Evolutionary conservation across 331 rosid genomes (phyloP).

Genomic region (Telfairia occidentalis): DNA sequence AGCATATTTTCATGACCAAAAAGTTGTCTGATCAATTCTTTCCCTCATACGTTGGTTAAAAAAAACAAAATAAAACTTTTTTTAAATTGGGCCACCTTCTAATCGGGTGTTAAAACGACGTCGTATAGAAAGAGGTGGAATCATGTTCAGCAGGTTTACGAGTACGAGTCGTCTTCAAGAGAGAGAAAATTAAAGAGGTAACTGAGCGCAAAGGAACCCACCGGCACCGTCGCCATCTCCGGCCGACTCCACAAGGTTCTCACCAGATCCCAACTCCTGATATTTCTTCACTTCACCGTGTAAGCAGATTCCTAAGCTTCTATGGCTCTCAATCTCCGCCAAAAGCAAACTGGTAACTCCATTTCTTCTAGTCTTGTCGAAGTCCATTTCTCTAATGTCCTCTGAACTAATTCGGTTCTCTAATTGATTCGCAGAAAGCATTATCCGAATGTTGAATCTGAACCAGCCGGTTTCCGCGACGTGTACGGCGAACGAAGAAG

Average conservation of each 20-base stretch:
- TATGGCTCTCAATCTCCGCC: conserved; percentile 75
- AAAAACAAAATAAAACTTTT: too few relatives aligned
- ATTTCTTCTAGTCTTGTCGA: neutral
- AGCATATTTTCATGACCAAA: too few relatives aligned
- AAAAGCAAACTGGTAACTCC: conserved; percentile 47
- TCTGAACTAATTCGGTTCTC: conserved; percentile 6
- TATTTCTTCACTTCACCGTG: neutral
- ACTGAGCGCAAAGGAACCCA: neutral
- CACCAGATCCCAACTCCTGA: neutral
- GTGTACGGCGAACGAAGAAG: conserved; percentile 69
- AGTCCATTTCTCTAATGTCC: neutral
- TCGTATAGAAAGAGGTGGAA: neutral
- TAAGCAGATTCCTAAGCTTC: conserved; percentile 9
- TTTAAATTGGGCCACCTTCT: too few relatives aligned
- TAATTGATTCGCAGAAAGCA: conserved; percentile 46
- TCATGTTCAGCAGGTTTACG: too few relatives aligned
- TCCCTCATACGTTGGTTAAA: too few relatives aligned
- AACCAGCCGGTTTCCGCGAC: conserved; percentile 58
- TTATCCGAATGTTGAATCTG: conserved; percentile 73
- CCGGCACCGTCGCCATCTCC: neutral
- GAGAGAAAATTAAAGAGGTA: too few relatives aligned
- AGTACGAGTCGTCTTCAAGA: neutral
- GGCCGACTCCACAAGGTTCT: neutral
- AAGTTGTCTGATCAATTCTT: too few relatives aligned
- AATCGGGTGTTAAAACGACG: too few relatives aligned